Conservation (phyloP, 202 grass and related monocot species). For the Zoysia matrella region DNA sequence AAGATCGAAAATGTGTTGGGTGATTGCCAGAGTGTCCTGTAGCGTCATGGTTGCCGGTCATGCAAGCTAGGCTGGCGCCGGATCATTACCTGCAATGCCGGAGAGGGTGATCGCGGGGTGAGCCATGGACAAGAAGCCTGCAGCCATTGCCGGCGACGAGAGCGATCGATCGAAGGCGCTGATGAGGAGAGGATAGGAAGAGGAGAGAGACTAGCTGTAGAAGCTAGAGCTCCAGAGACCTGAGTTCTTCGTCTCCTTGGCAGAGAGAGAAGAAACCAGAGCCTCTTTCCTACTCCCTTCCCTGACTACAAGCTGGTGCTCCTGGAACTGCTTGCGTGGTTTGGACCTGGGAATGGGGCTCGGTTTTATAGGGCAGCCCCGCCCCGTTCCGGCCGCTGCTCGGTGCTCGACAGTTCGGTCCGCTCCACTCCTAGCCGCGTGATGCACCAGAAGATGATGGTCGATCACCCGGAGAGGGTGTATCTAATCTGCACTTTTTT, state of each 20-base stretch:
- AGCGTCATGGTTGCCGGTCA: neutral
- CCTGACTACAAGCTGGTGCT: constrained; percentile 22
- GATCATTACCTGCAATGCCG: constrained; percentile 49
- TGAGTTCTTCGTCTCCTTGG: neutral
- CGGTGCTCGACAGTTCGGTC: constrained; percentile 44
- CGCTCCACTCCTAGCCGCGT: neutral
- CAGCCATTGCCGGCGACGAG: constrained; percentile 32
- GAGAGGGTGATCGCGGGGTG: constrained; percentile 55
- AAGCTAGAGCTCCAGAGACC: constrained; percentile 17
- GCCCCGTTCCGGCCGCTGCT: too few species aligned
- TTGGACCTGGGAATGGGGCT: constrained; percentile 2
- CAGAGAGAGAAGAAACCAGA: constrained; percentile 28
- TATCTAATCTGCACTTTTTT: constrained; percentile 3
- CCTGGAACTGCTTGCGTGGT: constrained; percentile 43
- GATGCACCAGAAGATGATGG: neutral
- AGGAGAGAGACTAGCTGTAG: constrained; percentile 15
- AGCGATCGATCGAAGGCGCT: neutral
- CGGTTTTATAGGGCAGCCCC: constrained; percentile 24
- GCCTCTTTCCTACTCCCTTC: constrained; percentile 33
- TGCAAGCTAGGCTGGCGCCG: neutral
- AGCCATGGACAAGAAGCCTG: constrained; percentile 40
- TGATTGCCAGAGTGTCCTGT: neutral
- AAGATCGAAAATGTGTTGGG: too few species aligned
- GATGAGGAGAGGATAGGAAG: neutral
- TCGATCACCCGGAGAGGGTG: neutral